A percentile compares a stretch with the other conserved stretches of the same genome.
phyloP scores from a whole-genome alignment of 2,329 filamentous ascomycete species.

The Ophiostoma sp. region DNA sequence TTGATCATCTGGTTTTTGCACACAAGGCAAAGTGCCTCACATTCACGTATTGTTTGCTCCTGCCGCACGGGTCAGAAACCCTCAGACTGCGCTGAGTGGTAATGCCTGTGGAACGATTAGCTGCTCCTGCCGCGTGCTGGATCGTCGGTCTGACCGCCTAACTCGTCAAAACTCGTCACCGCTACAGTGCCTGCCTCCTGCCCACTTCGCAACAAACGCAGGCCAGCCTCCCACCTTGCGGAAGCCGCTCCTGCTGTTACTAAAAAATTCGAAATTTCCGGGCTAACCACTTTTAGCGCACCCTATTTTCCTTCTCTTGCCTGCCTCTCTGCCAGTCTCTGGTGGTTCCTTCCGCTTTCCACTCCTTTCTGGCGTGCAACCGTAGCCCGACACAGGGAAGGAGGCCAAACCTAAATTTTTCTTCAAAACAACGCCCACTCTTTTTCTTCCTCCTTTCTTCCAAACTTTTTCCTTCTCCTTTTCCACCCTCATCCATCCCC shows the following conservation, averaged over 20 bases:
- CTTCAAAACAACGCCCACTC: slow-evolving; percentile 27
- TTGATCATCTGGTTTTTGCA: neutral
- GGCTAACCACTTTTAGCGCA: slow-evolving; percentile 18
- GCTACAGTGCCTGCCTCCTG: neutral
- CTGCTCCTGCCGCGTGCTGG: neutral
- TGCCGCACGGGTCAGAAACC: neutral
- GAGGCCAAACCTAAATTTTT: slow-evolving; percentile 32
- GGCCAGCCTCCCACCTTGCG: slow-evolving; percentile 6
- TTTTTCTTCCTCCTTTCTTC: slow-evolving; percentile 29
- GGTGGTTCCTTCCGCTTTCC: neutral
- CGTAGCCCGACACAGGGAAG: slow-evolving; percentile 24
- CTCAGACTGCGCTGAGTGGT: neutral
- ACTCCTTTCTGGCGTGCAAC: neutral
- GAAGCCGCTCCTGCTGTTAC: neutral
- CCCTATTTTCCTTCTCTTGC: slow-evolving; percentile 7
- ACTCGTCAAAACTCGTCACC: slow-evolving; percentile 2
- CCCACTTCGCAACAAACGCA: neutral
- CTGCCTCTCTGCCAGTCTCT: neutral
- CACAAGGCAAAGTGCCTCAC: neutral
- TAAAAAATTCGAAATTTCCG: slow-evolving; percentile 19
- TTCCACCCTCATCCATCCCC: slow-evolving; percentile 32
- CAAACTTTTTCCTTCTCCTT: slow-evolving; percentile 29
- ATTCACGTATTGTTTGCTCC: neutral
- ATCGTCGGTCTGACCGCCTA: slow-evolving; percentile 9
- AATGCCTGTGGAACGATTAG: slow-evolving; percentile 11